Percentiles rank a stretch among this genome's conserved stretches.
These are phyloP conservation scores for Avena atlantica DNA, from an alignment of 176 grass and related monocot genomes.

Conservation along the genomic window DNA sequence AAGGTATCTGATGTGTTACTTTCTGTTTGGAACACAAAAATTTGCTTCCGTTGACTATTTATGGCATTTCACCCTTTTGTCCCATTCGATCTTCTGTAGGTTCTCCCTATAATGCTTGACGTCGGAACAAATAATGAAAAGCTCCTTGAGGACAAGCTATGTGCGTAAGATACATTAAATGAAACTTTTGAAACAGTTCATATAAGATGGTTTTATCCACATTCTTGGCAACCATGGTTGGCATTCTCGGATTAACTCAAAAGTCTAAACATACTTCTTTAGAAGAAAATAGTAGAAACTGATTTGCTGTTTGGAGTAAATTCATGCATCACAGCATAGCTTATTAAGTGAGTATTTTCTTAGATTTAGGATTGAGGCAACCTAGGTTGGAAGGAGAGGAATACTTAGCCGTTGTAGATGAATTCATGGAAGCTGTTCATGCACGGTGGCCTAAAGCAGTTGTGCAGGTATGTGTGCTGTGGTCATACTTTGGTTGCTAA, in stretches of 20 bases:
- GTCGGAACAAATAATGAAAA: constrained; percentile 93
- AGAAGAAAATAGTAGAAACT: background rate
- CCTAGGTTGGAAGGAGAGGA: constrained; percentile 94
- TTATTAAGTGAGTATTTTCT: constrained; percentile 45
- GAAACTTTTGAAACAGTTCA: constrained; percentile 19
- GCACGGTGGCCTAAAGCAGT: constrained; percentile 97
- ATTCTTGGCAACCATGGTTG: constrained; percentile 19
- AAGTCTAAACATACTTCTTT: constrained; percentile 26
- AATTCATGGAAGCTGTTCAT: constrained; percentile 95
- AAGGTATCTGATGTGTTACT: constrained; percentile 53
- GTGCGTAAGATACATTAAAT: constrained; percentile 71
- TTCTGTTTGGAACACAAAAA: background rate
- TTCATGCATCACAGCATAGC: constrained; percentile 1
- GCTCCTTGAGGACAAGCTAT: constrained; percentile 94
- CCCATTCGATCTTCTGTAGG: constrained; percentile 40
- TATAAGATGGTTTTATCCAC: background rate
- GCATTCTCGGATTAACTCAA: constrained; percentile 30
- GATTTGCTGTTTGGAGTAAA: constrained; percentile 17
- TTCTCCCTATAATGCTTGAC: constrained; percentile 98
- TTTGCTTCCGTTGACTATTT: background rate
- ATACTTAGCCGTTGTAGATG: constrained; percentile 91
- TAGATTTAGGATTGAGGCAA: constrained; percentile 97
- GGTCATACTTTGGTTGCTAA: constrained; percentile 23
- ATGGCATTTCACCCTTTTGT: background rate
- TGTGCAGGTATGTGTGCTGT: constrained; percentile 69